Percentiles rank a stretch among this genome's conserved stretches.
These are phyloP conservation scores for Rhododendron simsii DNA, from an alignment of 148 eudicot genomes.

Conservation along the genomic window DNA sequence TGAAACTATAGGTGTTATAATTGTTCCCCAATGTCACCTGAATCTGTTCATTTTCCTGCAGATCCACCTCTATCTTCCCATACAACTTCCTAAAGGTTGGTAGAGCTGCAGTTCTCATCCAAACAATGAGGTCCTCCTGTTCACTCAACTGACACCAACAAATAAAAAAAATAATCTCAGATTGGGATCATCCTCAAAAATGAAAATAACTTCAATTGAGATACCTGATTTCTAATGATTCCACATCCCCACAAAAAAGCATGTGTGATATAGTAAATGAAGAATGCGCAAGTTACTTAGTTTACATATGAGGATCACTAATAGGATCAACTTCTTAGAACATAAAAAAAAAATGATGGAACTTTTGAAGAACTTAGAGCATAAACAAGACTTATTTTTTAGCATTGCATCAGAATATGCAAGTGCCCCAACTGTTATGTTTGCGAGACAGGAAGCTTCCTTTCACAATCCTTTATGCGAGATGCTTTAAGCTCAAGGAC, in stretches of 20 bases:
- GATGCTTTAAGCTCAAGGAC: constrained; percentile 14
- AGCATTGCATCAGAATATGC: not conserved
- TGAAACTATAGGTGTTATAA: constrained; percentile 87
- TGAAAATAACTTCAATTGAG: not conserved
- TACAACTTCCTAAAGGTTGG: constrained; percentile 90
- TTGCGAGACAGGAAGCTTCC: not conserved
- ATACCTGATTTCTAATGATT: not conserved
- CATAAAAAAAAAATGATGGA: not conserved
- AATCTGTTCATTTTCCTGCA: constrained; percentile 42
- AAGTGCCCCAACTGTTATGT: not conserved
- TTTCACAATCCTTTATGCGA: not conserved
- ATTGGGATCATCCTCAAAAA: not conserved
- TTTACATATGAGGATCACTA: not conserved
- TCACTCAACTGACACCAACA: constrained; percentile 52
- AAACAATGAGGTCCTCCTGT: constrained; percentile 90
- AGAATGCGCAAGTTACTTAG: not conserved
- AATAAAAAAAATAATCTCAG: not conserved
- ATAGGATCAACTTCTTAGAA: not conserved
- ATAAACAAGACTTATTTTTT: not conserved
- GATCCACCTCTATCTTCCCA: constrained; percentile 72
- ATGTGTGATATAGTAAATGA: not conserved
- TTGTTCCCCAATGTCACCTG: constrained; percentile 48
- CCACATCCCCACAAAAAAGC: not conserved
- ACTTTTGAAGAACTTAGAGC: not conserved
- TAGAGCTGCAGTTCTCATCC: constrained; percentile 98